Evolutionary conservation across 176 grass and related monocot species (phyloP), one percentile per base, ranked within the genome.

Genomic region (Aegilops bicornis): DNA sequence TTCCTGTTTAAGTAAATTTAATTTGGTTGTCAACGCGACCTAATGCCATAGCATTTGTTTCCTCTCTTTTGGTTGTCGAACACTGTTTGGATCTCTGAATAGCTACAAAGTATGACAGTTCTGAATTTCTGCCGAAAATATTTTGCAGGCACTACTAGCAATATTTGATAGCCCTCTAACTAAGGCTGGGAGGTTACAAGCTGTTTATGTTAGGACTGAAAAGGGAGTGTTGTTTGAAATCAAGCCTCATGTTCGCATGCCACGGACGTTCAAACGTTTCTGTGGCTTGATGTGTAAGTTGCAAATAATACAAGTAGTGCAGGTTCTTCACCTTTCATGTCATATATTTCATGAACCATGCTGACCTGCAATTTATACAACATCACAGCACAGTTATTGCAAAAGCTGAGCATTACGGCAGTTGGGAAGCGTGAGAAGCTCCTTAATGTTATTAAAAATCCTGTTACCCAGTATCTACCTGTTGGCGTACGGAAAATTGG

Each of bases 371-470:
- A 22, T 24, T 79, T 64, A 32, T 56, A 70, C 79, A 24, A 76
- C 77, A 43, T 73, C 82, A 22, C 88, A 98, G 94, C 94, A 71
- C 97, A 98, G 88, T 87, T 98, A 84, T 91, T 98, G 64, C 94
- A 98, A 84, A 96, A 96, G 61, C 89, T 99, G 85, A 95, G 96
- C 86, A 98, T 98, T 84, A 92, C 93, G 2, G 96, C 96, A 86
- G 93, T 89, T 69, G 96, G 91, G 7, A 98, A 92, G 75, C 88
- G 90, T 33, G 96, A 98, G 85, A 98, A 98, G 84, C 94, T 98
- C 82, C 92, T 98, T 80, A 94, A 96, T 84, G 90, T 98, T 48
- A 94, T 96, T 86, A 96, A 98, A 89, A 98, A 96, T 90, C 97
- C 94, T 88, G 94, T 98, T 68, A 90, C 91, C 43, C 92, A 87